These are phyloP conservation scores for Vaccinium vitisidaea DNA, from an alignment of 148 eudicot genomes.

Conservation along the genomic window DNA sequence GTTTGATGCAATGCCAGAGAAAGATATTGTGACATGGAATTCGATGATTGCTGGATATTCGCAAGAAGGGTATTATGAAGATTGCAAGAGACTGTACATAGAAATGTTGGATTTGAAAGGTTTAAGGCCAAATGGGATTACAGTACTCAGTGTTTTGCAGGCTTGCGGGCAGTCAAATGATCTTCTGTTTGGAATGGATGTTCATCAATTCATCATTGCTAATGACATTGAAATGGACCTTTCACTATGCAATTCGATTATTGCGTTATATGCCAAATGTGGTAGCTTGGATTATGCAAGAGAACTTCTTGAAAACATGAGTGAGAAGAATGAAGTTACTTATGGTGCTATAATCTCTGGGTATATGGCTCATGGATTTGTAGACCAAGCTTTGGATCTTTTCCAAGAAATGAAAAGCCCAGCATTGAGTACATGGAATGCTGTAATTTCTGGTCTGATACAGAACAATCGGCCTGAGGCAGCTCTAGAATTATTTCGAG, in stretches of 20 bases:
- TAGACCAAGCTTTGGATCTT: conserved; percentile 48
- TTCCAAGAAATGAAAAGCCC: conserved; percentile 44
- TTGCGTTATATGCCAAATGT: conserved; percentile 63
- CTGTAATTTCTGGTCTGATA: conserved; percentile 49
- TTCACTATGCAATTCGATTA: conserved; percentile 53
- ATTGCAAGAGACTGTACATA: conserved; percentile 47
- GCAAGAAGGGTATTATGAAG: conserved; percentile 52
- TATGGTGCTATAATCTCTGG: conserved; percentile 59
- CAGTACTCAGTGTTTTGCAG: conserved; percentile 53
- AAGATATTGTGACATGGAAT: conserved; percentile 67
- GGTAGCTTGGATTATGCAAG: conserved; percentile 74
- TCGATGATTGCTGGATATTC: conserved; percentile 59
- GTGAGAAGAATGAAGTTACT: conserved; percentile 61
- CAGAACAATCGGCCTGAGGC: conserved; percentile 48
- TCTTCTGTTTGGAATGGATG: conserved; percentile 55
- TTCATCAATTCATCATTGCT: conserved; percentile 43
- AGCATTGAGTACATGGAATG: conserved; percentile 66
- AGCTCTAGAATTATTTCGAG: conserved; percentile 37
- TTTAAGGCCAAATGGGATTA: conserved; percentile 44
- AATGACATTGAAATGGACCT: conserved; percentile 44
- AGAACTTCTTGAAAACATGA: conserved; percentile 52
- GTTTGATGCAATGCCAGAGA: conserved; percentile 45
- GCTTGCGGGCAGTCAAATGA: conserved; percentile 62
- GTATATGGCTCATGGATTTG: conserved; percentile 65
- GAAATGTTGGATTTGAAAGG: conserved; percentile 33